These are phyloP conservation scores for Mycena pura DNA, from an alignment of 768 basidiomycete species.

Conservation along the genomic window DNA sequence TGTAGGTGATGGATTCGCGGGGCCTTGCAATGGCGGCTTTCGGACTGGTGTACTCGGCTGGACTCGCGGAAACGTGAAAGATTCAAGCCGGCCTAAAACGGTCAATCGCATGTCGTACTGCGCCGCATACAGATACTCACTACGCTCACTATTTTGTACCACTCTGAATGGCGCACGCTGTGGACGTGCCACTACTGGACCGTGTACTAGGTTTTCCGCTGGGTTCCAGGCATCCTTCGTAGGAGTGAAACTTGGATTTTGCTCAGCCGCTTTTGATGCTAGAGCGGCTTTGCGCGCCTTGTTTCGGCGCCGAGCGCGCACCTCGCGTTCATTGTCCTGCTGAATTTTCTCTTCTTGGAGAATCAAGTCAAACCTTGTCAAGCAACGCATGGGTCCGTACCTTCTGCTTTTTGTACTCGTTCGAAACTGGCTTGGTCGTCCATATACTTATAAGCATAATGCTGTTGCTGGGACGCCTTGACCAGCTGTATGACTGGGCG, in stretches of 20 bases:
- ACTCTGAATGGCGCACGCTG: background rate
- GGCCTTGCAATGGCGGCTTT: background rate
- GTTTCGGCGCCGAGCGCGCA: constrained; percentile 22
- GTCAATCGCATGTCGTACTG: background rate
- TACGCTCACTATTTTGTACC: background rate
- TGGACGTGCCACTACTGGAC: background rate
- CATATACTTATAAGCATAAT: constrained; percentile 15
- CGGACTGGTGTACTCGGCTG: background rate
- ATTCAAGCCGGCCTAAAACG: background rate
- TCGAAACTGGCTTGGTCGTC: constrained; percentile 26
- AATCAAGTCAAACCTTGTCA: background rate
- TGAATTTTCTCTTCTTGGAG: constrained; percentile 21
- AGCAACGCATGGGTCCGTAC: background rate
- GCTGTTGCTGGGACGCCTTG: constrained; percentile 20
- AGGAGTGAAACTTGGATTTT: background rate
- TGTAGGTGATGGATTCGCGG: background rate
- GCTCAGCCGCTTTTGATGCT: background rate
- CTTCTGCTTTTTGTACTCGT: constrained; percentile 19
- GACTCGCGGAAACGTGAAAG: constrained; percentile 7
- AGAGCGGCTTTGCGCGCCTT: constrained; percentile 14
- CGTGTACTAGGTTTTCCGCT: background rate
- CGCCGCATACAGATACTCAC: background rate
- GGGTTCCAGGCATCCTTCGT: background rate
- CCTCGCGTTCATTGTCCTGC: constrained; percentile 19
- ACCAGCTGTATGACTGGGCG: constrained; percentile 15